Conservation (phyloP, 106 monocot species). For the Triglochin maritima region DNA sequence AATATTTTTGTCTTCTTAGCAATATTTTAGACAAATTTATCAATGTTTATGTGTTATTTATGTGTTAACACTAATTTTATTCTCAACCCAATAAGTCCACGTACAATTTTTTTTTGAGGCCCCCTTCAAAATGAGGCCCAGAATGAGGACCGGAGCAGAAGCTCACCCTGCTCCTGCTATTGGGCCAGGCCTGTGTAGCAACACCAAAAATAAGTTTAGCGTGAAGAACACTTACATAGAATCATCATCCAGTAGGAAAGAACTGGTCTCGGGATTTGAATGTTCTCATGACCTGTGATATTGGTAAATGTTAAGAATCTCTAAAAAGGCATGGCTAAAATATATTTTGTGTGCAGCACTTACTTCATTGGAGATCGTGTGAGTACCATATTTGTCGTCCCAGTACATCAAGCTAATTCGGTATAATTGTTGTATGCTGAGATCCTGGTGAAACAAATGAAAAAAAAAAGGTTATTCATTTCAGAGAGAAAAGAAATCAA, state of each 20-base stretch:
- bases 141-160: too few species aligned
- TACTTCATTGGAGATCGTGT: slow-evolving; percentile 48
- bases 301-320: too few species aligned
- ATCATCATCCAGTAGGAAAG: slow-evolving; percentile 77
- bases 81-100: too few species aligned
- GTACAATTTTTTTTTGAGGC: too few species aligned
- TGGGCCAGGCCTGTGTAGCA: too few species aligned
- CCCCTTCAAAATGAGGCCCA: too few species aligned
- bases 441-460: slow-evolving; percentile 23
- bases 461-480: background rate
- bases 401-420: slow-evolving; percentile 65
- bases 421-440: slow-evolving; percentile 56
- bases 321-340: background rate
- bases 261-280: slow-evolving; percentile 46
- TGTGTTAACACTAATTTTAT: too few species aligned
- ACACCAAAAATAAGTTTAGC: background rate
- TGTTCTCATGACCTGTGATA: slow-evolving; percentile 48
- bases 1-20: too few species aligned
- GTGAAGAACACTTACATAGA: slow-evolving; percentile 30
- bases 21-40: too few species aligned
- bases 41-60: too few species aligned
- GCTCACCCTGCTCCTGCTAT: too few species aligned
- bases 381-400: slow-evolving; percentile 58
- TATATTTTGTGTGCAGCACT: background rate
- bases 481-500: too few species aligned